Percentiles rank a stretch among this genome's conserved stretches.
These are phyloP conservation scores for Auricularia sp. DNA, from an alignment of 768 basidiomycete species.

Conservation along the genomic window DNA sequence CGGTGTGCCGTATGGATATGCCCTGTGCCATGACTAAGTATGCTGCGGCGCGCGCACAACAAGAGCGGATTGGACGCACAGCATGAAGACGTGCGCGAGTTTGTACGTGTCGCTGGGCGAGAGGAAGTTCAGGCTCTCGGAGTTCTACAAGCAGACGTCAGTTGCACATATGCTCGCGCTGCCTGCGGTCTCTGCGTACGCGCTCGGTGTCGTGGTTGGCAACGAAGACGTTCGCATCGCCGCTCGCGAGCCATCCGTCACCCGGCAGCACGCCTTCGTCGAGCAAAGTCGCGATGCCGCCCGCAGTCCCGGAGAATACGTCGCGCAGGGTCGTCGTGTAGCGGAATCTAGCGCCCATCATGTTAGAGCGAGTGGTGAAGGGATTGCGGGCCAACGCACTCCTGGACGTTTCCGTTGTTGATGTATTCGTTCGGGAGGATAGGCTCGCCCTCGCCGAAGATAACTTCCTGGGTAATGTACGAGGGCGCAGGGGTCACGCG, in stretches of 20 bases:
- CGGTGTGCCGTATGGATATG: slow-evolving; percentile 57
- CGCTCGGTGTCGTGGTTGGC: slow-evolving; percentile 64
- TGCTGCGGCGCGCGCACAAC: background rate
- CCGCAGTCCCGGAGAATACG: slow-evolving; percentile 37
- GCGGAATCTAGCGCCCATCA: slow-evolving; percentile 32
- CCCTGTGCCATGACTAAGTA: slow-evolving; percentile 14
- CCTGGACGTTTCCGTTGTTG: slow-evolving; percentile 53
- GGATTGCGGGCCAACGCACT: slow-evolving; percentile 24
- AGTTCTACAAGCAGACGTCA: slow-evolving; percentile 17
- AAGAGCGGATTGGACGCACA: slow-evolving; percentile 17
- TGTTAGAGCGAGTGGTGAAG: background rate
- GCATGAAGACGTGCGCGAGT: slow-evolving; percentile 49
- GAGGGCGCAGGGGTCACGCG: slow-evolving; percentile 27
- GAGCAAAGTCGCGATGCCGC: slow-evolving; percentile 38
- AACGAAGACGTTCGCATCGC: slow-evolving; percentile 52
- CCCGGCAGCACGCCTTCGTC: slow-evolving; percentile 39
- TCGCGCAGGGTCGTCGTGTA: slow-evolving; percentile 44
- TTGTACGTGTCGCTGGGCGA: slow-evolving; percentile 56
- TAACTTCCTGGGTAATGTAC: slow-evolving; percentile 55
- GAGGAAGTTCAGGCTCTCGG: slow-evolving; percentile 42
- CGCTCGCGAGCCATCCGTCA: slow-evolving; percentile 50
- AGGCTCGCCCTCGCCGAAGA: slow-evolving; percentile 39
- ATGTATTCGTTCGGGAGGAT: slow-evolving; percentile 47
- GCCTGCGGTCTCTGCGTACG: slow-evolving; percentile 11
- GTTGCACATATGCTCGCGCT: no score